phyloP scores from a whole-genome alignment of 768 basidiomycete species.

The Rossbeevera mucosa region DNA sequence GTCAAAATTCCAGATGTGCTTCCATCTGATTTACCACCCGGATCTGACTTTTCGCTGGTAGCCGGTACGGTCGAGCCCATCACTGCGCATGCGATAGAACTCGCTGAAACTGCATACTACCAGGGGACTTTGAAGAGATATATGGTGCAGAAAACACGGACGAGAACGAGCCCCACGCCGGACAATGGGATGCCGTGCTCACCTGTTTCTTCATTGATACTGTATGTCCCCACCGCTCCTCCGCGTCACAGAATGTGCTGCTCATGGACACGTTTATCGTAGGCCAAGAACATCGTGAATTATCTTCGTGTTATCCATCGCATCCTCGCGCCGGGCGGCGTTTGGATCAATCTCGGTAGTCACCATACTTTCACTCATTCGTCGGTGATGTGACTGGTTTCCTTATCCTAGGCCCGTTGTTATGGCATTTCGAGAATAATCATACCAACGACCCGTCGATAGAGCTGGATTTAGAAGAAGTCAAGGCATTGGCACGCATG shows the following conservation, averaged over 20 bases:
- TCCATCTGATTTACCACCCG: slow-evolving; percentile 63
- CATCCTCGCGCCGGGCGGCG: slow-evolving; percentile 78
- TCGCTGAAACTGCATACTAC: slow-evolving; percentile 3
- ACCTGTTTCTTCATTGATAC: slow-evolving; percentile 99
- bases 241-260: not conserved
- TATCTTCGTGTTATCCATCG: slow-evolving; percentile 84
- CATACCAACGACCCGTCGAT: slow-evolving; percentile 73
- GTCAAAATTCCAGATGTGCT: slow-evolving; percentile 80
- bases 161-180: slow-evolving; percentile 61
- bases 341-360: slow-evolving; percentile 81
- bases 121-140: slow-evolving; percentile 90
- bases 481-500: slow-evolving; percentile 64
- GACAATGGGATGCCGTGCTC: slow-evolving; percentile 82
- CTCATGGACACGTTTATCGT: not conserved
- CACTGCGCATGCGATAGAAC: not conserved
- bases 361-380: not conserved
- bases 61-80: slow-evolving; percentile 51
- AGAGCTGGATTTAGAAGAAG: slow-evolving; percentile 86
- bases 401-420: slow-evolving; percentile 59
- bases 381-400: not conserved
- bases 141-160: slow-evolving; percentile 58
- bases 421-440: slow-evolving; percentile 99
- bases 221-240: slow-evolving; percentile 37
- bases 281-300: slow-evolving; percentile 90
- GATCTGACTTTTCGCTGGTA: slow-evolving; percentile 74